These are phyloP conservation scores for Globisporangium rhizosaccharum DNA, from an alignment of 352 stramenopile genomes.

Conservation along the genomic window DNA sequence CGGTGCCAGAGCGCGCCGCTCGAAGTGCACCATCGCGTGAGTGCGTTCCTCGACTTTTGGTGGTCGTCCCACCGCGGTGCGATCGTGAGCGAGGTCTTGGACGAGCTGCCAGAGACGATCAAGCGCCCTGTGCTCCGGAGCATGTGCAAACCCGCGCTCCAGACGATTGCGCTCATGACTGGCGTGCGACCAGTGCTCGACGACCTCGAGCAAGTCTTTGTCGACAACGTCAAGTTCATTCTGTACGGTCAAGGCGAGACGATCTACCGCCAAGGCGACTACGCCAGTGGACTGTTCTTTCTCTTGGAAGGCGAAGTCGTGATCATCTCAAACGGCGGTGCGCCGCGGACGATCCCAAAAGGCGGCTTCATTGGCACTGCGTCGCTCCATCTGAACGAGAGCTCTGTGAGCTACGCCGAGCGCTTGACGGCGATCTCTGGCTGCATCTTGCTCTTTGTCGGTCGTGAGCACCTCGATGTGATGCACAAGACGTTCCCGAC, in stretches of 20 bases:
- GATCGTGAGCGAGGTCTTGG: slow-evolving; percentile 30
- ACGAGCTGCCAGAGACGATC: slow-evolving; percentile 21
- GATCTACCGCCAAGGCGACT: slow-evolving; percentile 29
- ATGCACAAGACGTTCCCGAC: slow-evolving; percentile 22
- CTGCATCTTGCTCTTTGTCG: slow-evolving; percentile 29
- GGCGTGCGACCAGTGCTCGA: slow-evolving; percentile 16
- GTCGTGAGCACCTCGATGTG: slow-evolving; percentile 13
- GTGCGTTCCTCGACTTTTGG: slow-evolving; percentile 42
- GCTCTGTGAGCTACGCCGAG: slow-evolving; percentile 19
- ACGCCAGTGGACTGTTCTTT: slow-evolving; percentile 26
- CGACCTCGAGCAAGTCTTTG: slow-evolving; percentile 27
- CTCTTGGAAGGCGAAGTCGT: slow-evolving; percentile 20
- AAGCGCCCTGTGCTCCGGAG: slow-evolving; percentile 27
- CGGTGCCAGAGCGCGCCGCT: slow-evolving; percentile 31
- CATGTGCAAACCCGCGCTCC: slow-evolving; percentile 25
- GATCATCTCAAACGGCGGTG: background rate
- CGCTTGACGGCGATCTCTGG: slow-evolving; percentile 23
- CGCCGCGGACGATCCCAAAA: slow-evolving; percentile 10
- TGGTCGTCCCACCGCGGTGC: slow-evolving; percentile 38
- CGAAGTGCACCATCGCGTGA: slow-evolving; percentile 32
- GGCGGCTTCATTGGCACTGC: slow-evolving; percentile 31
- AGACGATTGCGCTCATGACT: slow-evolving; percentile 22
- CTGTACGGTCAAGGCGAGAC: slow-evolving; percentile 35
- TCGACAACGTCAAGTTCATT: slow-evolving; percentile 33
- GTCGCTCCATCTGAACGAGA: slow-evolving; percentile 12